phyloP scores from a whole-genome alignment of 345 rosid genomes.

The Brassica napus region DNA sequence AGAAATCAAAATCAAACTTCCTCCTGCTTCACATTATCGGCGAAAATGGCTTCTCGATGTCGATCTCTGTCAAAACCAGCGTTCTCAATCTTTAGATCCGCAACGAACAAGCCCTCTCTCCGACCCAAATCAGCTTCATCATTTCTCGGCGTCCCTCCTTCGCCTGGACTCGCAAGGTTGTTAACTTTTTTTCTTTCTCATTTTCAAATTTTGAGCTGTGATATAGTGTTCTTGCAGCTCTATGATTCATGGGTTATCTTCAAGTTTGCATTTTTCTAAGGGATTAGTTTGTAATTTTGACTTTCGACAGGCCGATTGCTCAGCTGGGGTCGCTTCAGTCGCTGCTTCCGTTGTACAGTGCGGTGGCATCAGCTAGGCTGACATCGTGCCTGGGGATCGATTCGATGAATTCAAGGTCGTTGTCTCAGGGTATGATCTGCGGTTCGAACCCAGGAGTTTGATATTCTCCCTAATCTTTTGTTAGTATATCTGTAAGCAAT shows the following conservation, averaged over 20 bases:
- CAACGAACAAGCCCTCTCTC: conserved; percentile 53
- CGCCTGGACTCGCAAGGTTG: conserved; percentile 55
- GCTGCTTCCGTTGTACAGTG: conserved; percentile 78
- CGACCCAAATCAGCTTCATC: conserved; percentile 49
- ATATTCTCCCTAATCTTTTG: conserved; percentile 53
- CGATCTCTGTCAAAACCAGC: conserved; percentile 68
- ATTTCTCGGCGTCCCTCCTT: conserved; percentile 44
- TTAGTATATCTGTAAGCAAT: conserved; percentile 62
- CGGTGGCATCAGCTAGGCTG: conserved; percentile 81
- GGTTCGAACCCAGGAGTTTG: conserved; percentile 97
- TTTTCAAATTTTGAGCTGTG: background rate
- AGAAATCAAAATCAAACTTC: conserved; percentile 10
- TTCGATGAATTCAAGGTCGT: conserved; percentile 70
- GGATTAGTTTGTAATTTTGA: background rate
- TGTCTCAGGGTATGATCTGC: conserved; percentile 99
- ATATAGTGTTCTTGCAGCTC: background rate
- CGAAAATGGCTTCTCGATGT: conserved; percentile 70
- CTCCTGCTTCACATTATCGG: conserved; percentile 13
- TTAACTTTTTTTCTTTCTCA: background rate
- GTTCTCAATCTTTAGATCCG: conserved; percentile 53
- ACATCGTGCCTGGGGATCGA: conserved; percentile 88
- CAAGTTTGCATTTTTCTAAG: background rate
- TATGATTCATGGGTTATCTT: conserved; percentile 16
- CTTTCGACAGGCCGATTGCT: conserved; percentile 56
- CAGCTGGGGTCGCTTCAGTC: conserved; percentile 76